Evolutionary conservation across 805 yeast species (phyloP).

Genomic region (Saccharomycopsis fibuligera): DNA sequence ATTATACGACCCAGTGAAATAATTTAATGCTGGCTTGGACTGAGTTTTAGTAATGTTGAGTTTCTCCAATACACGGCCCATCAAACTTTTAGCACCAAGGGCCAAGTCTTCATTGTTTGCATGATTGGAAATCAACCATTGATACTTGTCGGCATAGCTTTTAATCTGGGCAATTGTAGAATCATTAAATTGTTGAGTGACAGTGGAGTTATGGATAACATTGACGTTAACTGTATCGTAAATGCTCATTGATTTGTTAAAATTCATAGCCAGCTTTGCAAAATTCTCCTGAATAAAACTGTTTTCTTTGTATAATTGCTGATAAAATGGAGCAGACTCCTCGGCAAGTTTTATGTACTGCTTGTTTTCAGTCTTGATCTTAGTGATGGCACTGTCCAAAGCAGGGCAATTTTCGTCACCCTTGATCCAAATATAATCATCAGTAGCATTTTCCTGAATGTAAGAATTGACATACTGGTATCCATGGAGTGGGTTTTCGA

Average conservation of each 20-base stretch:
- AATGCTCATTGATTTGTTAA: conserved; percentile 34
- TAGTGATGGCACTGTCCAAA: conserved; percentile 30
- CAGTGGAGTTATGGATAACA: conserved; percentile 36
- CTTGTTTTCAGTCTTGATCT: conserved; percentile 26
- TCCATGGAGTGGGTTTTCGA: conserved; percentile 35
- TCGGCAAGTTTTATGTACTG: conserved; percentile 29
- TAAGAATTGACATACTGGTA: conserved; percentile 41
- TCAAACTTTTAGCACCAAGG: conserved; percentile 38
- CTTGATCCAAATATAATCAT: conserved; percentile 81
- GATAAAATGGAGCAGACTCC: conserved; percentile 34
- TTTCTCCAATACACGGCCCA: conserved; percentile 31
- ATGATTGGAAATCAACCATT: conserved; percentile 31
- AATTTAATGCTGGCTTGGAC: conserved; percentile 35
- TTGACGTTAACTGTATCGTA: conserved; percentile 37
- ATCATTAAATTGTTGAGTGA: conserved; percentile 30
- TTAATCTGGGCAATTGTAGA: conserved; percentile 30
- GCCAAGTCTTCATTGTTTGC: conserved; percentile 27
- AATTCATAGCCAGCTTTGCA: conserved; percentile 29
- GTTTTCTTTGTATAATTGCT: conserved; percentile 27
- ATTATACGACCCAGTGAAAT: conserved; percentile 41
- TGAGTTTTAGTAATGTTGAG: conserved; percentile 32
- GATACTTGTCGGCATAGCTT: conserved; percentile 34
- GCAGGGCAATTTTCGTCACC: conserved; percentile 55
- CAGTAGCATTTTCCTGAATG: conserved; percentile 61
- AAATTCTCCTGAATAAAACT: conserved; percentile 26